Conservation (phyloP, 2,329 filamentous ascomycete species). For the Talaromyces sp. region DNA sequence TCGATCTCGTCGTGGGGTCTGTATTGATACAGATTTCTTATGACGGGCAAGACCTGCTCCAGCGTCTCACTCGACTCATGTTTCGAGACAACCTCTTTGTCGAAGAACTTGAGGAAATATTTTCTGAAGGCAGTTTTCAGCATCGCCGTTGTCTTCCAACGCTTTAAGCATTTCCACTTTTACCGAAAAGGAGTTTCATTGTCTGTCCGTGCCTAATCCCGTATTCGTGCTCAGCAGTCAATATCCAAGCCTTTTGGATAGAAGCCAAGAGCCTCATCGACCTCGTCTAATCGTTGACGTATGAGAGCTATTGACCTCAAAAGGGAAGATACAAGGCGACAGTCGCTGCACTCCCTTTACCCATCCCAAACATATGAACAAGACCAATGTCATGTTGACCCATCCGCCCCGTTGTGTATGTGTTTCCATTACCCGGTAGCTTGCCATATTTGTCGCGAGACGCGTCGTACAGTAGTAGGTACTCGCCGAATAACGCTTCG, state of each 20-base stretch:
- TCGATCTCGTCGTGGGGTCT: background rate
- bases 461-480: conserved; percentile 3
- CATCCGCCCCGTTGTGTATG: background rate
- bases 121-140: background rate
- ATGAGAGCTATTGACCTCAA: background rate
- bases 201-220: background rate
- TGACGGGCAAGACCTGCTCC: background rate
- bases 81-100: background rate
- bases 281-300: background rate
- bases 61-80: background rate
- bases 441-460: background rate
- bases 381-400: background rate
- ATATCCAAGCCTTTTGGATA: background rate
- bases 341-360: background rate
- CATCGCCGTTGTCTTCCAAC: background rate
- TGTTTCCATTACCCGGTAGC: background rate
- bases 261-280: background rate
- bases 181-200: background rate
- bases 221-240: background rate
- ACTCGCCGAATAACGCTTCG: background rate
- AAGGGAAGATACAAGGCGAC: no score
- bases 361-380: background rate
- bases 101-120: background rate
- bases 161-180: background rate
- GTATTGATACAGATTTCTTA: background rate